phyloP scores from a whole-genome alignment of 495 filamentous ascomycete species.

The Sporormia fimetaria region DNA sequence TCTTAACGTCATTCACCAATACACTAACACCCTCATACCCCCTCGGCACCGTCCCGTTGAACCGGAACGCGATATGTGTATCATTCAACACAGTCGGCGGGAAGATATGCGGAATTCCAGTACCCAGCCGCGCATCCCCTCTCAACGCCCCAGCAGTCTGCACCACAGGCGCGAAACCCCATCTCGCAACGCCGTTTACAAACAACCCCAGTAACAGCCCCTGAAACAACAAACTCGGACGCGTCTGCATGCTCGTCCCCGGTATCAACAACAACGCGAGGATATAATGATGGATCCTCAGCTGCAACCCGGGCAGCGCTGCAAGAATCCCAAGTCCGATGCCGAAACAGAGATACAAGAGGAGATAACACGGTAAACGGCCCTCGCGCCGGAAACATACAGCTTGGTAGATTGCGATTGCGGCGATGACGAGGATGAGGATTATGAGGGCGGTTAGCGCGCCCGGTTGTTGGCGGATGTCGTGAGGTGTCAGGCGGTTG shows the following conservation, averaged over 20 bases:
- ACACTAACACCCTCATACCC: conserved; percentile 67
- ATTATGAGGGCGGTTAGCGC: conserved; percentile 31
- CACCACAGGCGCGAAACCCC: conserved; percentile 85
- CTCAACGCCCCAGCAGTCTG: conserved; percentile 65
- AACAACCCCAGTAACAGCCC: conserved; percentile 79
- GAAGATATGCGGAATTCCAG: conserved; percentile 52
- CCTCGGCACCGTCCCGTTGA: conserved; percentile 35
- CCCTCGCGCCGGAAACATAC: conserved; percentile 34
- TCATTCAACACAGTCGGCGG: conserved; percentile 18
- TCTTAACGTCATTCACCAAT: conserved; percentile 88
- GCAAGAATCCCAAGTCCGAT: conserved; percentile 41
- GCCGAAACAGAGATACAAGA: conserved; percentile 48
- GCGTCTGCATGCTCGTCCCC: conserved; percentile 70
- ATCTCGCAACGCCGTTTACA: conserved; percentile 80
- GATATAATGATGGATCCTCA: conserved; percentile 93
- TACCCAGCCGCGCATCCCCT: conserved; percentile 57
- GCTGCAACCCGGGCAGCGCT: conserved; percentile 57
- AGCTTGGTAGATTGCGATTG: conserved; percentile 33
- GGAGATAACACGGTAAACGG: conserved; percentile 31
- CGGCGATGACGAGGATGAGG: conserved; percentile 28
- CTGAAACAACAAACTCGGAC: conserved; percentile 67
- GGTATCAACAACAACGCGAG: conserved; percentile 70
- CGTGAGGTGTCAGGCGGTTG: conserved; percentile 33
- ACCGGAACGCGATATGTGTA: conserved; percentile 46
- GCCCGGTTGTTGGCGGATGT: conserved; percentile 33